phyloP scores from a whole-genome alignment of 2,329 filamentous ascomycete genomes.

The Tolypocladium guangdongense region DNA sequence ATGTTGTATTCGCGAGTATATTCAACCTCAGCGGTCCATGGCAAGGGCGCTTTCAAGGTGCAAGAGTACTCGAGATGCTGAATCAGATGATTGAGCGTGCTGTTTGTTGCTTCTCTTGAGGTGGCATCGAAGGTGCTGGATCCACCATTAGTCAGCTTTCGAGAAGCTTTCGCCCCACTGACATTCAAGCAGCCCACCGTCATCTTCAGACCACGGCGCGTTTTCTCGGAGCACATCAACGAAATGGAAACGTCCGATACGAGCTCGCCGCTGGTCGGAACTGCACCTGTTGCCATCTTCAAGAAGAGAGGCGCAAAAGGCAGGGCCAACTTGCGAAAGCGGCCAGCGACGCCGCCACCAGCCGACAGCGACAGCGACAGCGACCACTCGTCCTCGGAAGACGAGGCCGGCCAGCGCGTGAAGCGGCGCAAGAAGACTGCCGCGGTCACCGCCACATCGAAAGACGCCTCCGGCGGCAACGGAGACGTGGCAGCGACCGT shows the following conservation, averaged over 20 bases:
- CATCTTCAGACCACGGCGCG: not conserved
- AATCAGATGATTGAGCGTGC: too few species aligned
- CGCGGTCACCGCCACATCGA: constrained; percentile 54
- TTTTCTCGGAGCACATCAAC: not conserved
- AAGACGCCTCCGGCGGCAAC: constrained; percentile 23
- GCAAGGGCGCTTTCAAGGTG: not conserved
- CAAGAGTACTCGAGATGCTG: too few species aligned
- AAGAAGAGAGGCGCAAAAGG: constrained; percentile 75
- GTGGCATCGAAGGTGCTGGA: not conserved
- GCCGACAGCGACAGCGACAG: constrained; percentile 48
- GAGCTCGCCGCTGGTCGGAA: not conserved
- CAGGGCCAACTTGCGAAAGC: constrained; percentile 70
- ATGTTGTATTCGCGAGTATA: not conserved
- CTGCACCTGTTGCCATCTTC: constrained; percentile 55
- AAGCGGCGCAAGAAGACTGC: constrained; percentile 66
- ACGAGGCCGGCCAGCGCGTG: constrained; percentile 63
- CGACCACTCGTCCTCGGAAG: constrained; percentile 63
- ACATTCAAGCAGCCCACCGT: not conserved
- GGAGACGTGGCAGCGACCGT: constrained; percentile 38
- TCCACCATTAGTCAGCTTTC: constrained; percentile 4
- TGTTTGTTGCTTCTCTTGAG: not conserved
- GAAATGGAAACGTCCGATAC: constrained; percentile 3
- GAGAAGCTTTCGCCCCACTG: constrained; percentile 1
- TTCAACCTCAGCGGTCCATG: not conserved
- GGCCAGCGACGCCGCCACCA: constrained; percentile 66